Evolutionary conservation across 371 early-diverging fungal genomes (phyloP).

Genomic region (Actinomucor elegans): DNA sequence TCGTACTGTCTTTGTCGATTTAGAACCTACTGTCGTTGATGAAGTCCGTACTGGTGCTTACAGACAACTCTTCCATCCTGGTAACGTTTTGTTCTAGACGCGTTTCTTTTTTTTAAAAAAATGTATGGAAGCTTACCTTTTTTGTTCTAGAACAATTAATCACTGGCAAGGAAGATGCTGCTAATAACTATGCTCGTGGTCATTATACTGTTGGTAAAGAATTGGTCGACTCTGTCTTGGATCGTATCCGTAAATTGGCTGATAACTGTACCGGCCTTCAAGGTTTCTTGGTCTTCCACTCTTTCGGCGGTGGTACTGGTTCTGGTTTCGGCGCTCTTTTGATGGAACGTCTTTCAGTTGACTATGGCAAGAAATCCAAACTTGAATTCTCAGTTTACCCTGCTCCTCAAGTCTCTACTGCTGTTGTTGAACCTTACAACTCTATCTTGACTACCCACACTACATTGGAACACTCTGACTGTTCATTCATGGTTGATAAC

Average conservation of each 20-base stretch:
- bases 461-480: slow-evolving; percentile 98
- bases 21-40: slow-evolving; percentile 98
- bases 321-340: slow-evolving; percentile 98
- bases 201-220: slow-evolving; percentile 99
- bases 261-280: slow-evolving; percentile 98
- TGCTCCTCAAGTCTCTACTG: slow-evolving; percentile 96
- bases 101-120: neutral
- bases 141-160: slow-evolving; percentile 95
- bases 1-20: slow-evolving; percentile 97
- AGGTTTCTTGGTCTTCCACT: slow-evolving; percentile 98
- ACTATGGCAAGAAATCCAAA: slow-evolving; percentile 98
- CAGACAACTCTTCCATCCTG: slow-evolving; percentile 98
- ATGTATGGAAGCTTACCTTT: slow-evolving; percentile 93
- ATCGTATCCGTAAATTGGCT: slow-evolving; percentile 96
- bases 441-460: slow-evolving; percentile 98
- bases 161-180: slow-evolving; percentile 99
- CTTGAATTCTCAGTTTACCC: slow-evolving; percentile 99
- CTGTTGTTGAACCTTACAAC: slow-evolving; percentile 99
- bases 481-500: slow-evolving; percentile 99
- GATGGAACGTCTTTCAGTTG: slow-evolving; percentile 93
- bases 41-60: slow-evolving; percentile 96
- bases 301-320: slow-evolving; percentile 99
- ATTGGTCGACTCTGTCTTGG: slow-evolving; percentile 94
- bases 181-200: slow-evolving; percentile 99
- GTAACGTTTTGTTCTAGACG: slow-evolving; percentile 17